Conservation (phyloP, 108 stramenopile genomes). For the Nannochloropsis salina region DNA sequence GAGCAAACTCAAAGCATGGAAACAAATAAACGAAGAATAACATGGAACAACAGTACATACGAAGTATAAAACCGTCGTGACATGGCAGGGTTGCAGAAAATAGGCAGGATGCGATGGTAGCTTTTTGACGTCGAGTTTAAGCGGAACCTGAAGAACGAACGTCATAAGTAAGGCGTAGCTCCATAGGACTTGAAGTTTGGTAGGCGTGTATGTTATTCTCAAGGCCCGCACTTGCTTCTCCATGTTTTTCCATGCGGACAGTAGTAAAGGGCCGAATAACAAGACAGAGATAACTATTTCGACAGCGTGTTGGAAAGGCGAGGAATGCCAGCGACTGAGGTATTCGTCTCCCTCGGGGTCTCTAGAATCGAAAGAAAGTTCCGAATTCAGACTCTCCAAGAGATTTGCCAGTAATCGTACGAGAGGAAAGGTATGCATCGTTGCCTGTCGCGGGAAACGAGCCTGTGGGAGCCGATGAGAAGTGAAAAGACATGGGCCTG, state of each 20-base stretch:
- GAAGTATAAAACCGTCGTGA: conserved; percentile 10
- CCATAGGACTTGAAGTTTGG: neutral
- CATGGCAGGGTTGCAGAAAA: conserved; percentile 14
- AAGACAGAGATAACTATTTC: neutral
- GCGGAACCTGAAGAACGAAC: neutral
- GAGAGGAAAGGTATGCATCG: neutral
- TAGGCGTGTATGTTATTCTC: neutral
- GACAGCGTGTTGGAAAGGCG: conserved; percentile 7
- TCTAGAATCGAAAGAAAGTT: conserved; percentile 16
- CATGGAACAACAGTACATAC: neutral
- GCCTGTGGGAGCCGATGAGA: too few species aligned
- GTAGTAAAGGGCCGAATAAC: neutral
- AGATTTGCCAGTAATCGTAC: neutral
- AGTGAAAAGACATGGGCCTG: too few species aligned
- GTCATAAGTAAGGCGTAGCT: conserved; percentile 9
- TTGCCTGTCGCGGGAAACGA: neutral
- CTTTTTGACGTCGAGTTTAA: neutral
- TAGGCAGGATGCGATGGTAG: neutral
- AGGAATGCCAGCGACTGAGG: neutral
- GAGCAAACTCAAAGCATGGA: neutral
- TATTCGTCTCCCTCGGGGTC: conserved; percentile 15
- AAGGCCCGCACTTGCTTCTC: conserved; percentile 5
- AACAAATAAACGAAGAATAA: neutral
- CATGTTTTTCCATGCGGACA: neutral
- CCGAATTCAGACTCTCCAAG: neutral